Percentiles rank a stretch among this genome's conserved stretches.
Conservation (phyloP, 1,284 basidiomycete genomes). For the Fomes fomentarius region DNA sequence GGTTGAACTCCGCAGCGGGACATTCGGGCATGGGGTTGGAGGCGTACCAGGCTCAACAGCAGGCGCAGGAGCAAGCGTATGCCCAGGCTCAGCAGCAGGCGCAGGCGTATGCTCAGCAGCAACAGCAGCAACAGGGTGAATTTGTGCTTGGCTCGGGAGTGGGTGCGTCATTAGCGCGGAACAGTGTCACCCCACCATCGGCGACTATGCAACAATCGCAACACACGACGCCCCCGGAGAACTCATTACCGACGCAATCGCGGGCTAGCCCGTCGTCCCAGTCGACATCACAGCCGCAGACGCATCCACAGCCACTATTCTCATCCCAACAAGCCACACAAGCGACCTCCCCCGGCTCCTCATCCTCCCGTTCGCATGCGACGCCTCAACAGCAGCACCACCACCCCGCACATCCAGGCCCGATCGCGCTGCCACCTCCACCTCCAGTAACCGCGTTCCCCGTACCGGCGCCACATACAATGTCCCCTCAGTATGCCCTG, state of each 20-base stretch:
- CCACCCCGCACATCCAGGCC: conserved; percentile 68
- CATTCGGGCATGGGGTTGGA: background rate
- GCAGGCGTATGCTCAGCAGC: conserved; percentile 3
- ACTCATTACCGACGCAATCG: background rate
- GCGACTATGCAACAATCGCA: conserved; percentile 3
- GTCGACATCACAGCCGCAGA: conserved; percentile 1
- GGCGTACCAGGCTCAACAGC: conserved; percentile 1
- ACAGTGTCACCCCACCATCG: background rate
- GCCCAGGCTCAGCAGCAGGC: background rate
- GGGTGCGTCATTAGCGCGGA: background rate
- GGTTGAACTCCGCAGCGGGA: conserved; percentile 25
- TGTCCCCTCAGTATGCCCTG: conserved; percentile 31
- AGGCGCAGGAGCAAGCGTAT: background rate
- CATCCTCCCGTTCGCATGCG: conserved; percentile 21
- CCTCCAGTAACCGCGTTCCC: conserved; percentile 46
- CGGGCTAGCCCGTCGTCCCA: conserved; percentile 2
- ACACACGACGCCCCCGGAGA: conserved; percentile 1
- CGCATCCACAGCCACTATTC: background rate
- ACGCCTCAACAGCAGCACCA: conserved; percentile 41
- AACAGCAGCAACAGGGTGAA: background rate
- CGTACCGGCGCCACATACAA: conserved; percentile 36
- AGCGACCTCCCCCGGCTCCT: conserved; percentile 7
- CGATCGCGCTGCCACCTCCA: conserved; percentile 69
- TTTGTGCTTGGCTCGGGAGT: background rate
- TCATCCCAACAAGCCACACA: conserved; percentile 1